These are phyloP conservation scores for Parathielavia hyrcaniae DNA, from an alignment of 495 filamentous ascomycete genomes.

Conservation along the genomic window DNA sequence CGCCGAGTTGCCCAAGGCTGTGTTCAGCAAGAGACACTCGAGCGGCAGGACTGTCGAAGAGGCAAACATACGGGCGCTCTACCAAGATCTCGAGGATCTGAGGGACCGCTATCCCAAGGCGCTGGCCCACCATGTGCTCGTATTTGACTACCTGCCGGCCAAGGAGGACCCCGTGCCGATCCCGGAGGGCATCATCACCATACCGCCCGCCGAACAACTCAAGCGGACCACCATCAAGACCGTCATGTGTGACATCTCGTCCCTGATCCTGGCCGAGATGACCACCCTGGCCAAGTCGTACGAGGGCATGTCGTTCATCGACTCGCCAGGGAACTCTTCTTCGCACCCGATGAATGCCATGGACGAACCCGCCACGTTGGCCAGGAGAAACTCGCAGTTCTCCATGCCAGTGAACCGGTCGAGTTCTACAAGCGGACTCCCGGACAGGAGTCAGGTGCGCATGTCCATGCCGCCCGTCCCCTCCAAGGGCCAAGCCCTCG, in stretches of 20 bases:
- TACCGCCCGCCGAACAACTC: slow-evolving; percentile 65
- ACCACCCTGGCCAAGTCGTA: slow-evolving; percentile 77
- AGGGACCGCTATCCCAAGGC: slow-evolving; percentile 66
- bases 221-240: slow-evolving; percentile 90
- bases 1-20: slow-evolving; percentile 46
- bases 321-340: slow-evolving; percentile 57
- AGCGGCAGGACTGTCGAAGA: slow-evolving; percentile 42
- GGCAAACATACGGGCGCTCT: slow-evolving; percentile 48
- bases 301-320: slow-evolving; percentile 70
- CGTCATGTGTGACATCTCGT: slow-evolving; percentile 86
- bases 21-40: slow-evolving; percentile 43
- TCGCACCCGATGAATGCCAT: slow-evolving; percentile 35
- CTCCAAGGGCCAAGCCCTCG: slow-evolving; percentile 32
- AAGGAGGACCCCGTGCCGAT: slow-evolving; percentile 42
- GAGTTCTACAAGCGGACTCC: slow-evolving; percentile 42
- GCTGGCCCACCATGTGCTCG: slow-evolving; percentile 67
- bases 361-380: slow-evolving; percentile 33
- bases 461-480: slow-evolving; percentile 71
- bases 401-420: slow-evolving; percentile 42
- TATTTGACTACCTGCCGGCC: slow-evolving; percentile 62
- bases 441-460: slow-evolving; percentile 49
- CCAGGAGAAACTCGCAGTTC: slow-evolving; percentile 52
- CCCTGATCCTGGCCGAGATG: slow-evolving; percentile 77
- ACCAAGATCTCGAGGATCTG: slow-evolving; percentile 62
- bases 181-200: slow-evolving; percentile 57